A percentile compares a stretch with the other conserved stretches of the same genome.
Conservation (phyloP, 352 stramenopile species). For the Phytophthora nicotianae region DNA sequence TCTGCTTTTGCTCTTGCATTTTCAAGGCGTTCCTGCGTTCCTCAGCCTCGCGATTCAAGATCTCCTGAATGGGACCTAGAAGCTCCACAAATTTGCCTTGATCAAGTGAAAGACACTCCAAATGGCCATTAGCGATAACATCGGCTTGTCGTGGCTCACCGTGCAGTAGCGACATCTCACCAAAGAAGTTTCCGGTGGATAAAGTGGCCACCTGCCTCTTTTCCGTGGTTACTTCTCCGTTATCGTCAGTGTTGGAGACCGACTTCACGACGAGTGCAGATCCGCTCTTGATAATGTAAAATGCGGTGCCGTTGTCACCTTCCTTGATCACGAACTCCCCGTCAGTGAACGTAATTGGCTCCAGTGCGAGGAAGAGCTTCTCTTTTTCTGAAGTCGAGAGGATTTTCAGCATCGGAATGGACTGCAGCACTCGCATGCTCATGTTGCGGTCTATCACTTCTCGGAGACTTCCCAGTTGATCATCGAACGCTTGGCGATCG, state of each 20-base stretch:
- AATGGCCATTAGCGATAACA: slow-evolving; percentile 65
- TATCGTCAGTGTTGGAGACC: slow-evolving; percentile 38
- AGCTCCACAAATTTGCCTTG: slow-evolving; percentile 87
- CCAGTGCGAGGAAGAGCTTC: slow-evolving; percentile 64
- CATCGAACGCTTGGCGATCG: slow-evolving; percentile 93
- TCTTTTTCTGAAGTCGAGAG: slow-evolving; percentile 63
- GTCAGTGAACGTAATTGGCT: slow-evolving; percentile 56
- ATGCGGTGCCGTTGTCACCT: slow-evolving; percentile 70
- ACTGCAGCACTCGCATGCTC: slow-evolving; percentile 78
- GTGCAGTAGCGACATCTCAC: slow-evolving; percentile 73
- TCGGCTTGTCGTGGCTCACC: slow-evolving; percentile 64
- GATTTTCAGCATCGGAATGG: slow-evolving; percentile 76
- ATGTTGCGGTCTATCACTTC: slow-evolving; percentile 91
- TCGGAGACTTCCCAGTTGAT: slow-evolving; percentile 91
- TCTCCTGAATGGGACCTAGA: slow-evolving; percentile 76
- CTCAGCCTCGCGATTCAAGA: slow-evolving; percentile 68
- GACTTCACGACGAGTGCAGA: slow-evolving; percentile 59
- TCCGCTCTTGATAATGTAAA: slow-evolving; percentile 86
- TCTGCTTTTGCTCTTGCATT: slow-evolving; percentile 38
- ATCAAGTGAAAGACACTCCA: slow-evolving; percentile 91
- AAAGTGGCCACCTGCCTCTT: slow-evolving; percentile 63
- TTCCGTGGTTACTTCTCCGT: slow-evolving; percentile 9
- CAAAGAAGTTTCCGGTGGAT: slow-evolving; percentile 65
- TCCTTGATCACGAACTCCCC: slow-evolving; percentile 67
- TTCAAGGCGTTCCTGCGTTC: slow-evolving; percentile 49